Percentiles rank a stretch among this genome's conserved stretches.
Conservation (phyloP, 352 stramenopile species). For the Phytophthora fragariaefolia region DNA sequence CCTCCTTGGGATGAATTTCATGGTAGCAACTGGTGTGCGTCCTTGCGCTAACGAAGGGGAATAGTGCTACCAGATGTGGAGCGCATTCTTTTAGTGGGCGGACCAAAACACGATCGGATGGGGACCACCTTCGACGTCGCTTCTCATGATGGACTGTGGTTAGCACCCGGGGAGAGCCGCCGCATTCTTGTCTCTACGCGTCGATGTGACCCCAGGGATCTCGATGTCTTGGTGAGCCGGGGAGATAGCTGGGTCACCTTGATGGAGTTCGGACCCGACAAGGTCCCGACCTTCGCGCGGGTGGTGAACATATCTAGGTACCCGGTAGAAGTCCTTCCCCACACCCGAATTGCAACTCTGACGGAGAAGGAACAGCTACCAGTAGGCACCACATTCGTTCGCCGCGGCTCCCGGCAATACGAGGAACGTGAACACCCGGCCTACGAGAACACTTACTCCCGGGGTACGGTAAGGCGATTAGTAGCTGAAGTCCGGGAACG, state of each 20-base stretch:
- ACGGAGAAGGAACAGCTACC: not conserved
- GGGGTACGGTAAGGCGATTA: not conserved
- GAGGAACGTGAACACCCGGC: slow-evolving; percentile 1
- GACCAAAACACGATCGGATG: not conserved
- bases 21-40: not conserved
- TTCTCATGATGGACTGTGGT: not conserved
- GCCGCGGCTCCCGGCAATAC: not conserved
- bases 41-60: not conserved
- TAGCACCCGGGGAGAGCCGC: not conserved
- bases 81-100: not conserved
- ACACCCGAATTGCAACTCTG: slow-evolving; percentile 1
- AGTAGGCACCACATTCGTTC: slow-evolving; percentile 6
- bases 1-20: not conserved
- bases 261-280: not conserved
- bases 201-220: not conserved
- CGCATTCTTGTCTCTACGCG: not conserved
- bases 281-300: not conserved
- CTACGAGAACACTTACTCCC: not conserved
- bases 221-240: not conserved
- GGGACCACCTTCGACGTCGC: not conserved
- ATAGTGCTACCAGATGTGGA: not conserved
- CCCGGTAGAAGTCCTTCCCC: not conserved
- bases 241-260: not conserved
- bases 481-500: not conserved
- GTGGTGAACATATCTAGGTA: slow-evolving; percentile 2